A percentile compares a stretch with the other conserved stretches of the same genome.
phyloP scores from a whole-genome alignment of 352 stramenopile species.

The Phytophthora uliginosa region DNA sequence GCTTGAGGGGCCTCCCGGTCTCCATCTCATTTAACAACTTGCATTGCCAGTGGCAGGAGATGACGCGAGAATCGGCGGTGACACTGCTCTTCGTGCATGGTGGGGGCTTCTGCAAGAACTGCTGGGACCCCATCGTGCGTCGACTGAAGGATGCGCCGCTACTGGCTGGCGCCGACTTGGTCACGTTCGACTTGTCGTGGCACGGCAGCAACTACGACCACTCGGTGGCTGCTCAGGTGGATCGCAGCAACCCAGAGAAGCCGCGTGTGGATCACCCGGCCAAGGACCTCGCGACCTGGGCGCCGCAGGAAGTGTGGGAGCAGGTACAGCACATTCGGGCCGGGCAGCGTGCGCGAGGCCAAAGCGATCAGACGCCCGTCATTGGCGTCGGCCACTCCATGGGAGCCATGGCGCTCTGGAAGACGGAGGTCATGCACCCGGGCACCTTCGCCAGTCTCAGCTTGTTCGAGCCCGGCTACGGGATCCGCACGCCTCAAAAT shows the following conservation, averaged over 20 bases:
- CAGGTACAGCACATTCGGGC: slow-evolving; percentile 36
- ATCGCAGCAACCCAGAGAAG: slow-evolving; percentile 36
- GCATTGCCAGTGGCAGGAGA: background rate
- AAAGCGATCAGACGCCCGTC: slow-evolving; percentile 35
- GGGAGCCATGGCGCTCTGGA: slow-evolving; percentile 51
- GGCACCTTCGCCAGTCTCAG: slow-evolving; percentile 51
- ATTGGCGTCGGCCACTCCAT: slow-evolving; percentile 70
- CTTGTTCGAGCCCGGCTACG: slow-evolving; percentile 55
- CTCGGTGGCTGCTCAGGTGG: slow-evolving; percentile 28
- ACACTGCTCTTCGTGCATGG: slow-evolving; percentile 58
- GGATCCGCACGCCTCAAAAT: slow-evolving; percentile 26
- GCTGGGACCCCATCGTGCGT: slow-evolving; percentile 58
- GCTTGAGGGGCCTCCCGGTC: background rate
- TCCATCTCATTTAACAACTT: slow-evolving; percentile 16
- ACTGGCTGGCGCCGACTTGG: slow-evolving; percentile 37
- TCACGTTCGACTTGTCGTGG: slow-evolving; percentile 51
- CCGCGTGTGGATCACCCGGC: slow-evolving; percentile 53
- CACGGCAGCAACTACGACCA: slow-evolving; percentile 51
- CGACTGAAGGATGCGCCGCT: slow-evolving; percentile 37
- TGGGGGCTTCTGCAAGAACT: slow-evolving; percentile 49
- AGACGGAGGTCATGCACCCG: slow-evolving; percentile 47
- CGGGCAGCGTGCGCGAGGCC: slow-evolving; percentile 16
- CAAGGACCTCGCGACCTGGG: slow-evolving; percentile 36
- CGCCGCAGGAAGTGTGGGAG: slow-evolving; percentile 32
- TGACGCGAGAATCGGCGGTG: slow-evolving; percentile 19